Conservation (phyloP, 2,329 filamentous ascomycete species). For the Colletotrichum liaoningense region DNA sequence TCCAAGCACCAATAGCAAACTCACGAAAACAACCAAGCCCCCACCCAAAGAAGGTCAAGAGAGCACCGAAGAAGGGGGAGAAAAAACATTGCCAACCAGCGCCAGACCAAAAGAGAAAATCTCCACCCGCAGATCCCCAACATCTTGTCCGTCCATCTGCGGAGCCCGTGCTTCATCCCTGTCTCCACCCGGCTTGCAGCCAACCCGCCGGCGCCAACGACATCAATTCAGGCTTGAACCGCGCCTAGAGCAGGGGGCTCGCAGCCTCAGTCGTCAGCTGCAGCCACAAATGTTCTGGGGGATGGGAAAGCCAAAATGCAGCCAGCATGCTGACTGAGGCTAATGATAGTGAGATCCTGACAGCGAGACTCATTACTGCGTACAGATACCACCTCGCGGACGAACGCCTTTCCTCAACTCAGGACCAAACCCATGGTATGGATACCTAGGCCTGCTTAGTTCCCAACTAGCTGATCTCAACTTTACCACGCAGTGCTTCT, state of each 20-base stretch:
- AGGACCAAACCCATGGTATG: conserved; percentile 9
- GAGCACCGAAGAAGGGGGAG: conserved; percentile 18
- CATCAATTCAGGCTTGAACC: background rate
- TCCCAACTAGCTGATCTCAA: background rate
- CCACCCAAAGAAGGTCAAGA: conserved; percentile 12
- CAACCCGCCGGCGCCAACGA: conserved; percentile 5
- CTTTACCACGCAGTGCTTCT: background rate
- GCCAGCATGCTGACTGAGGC: background rate
- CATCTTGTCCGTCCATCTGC: conserved; percentile 50
- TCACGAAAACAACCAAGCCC: conserved; percentile 11
- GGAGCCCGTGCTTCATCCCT: conserved; percentile 17
- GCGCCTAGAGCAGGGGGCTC: background rate
- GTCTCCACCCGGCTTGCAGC: background rate
- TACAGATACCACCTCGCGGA: background rate
- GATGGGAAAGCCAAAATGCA: background rate
- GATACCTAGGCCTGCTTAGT: background rate
- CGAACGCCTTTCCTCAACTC: background rate
- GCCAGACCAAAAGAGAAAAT: conserved; percentile 31
- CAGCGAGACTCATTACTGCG: background rate
- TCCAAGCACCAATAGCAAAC: conserved; percentile 7
- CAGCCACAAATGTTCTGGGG: background rate
- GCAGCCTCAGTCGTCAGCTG: background rate
- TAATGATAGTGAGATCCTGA: background rate
- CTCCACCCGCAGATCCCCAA: conserved; percentile 56
- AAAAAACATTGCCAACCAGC: conserved; percentile 30